Evolutionary conservation across 208 protist genomes (phyloP), one percentile per base, ranked within the genome.

Genomic region (Crithidia brevicula): DNA sequence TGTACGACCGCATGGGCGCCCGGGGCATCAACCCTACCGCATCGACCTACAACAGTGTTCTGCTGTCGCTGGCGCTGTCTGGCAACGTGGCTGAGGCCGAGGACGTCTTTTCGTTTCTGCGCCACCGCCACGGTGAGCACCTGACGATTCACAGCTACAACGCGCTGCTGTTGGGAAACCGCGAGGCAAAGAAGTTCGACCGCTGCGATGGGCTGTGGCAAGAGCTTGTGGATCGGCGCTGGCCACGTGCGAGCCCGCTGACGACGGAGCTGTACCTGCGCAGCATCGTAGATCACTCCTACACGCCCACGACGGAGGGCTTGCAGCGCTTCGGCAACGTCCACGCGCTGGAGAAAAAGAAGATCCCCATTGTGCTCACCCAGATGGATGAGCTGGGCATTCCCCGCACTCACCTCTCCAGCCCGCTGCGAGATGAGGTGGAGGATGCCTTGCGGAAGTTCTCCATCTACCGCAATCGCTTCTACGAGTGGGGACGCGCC

Each of bases 401-500:
- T 63, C 84, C 88, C 2, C 85, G 85, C 51, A 81, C 80, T 25
- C 80, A 93, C 52, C 86, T 96, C 20, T 95, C 92, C n/a, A 75
- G 63, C 51, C 82, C 85, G 18, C 72, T 96, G 25, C 81, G 82
- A 52, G 87, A 95, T 57, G 89, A 96, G 72, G 83, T 94, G n/a
- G 89, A 96, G 75, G 89, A 95, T 54, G 82, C 89, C 8, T 71
- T 96, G 56, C 87, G 91, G 23, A 92, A 93, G 74, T 96, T 89
- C 65, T 72, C 60, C 54, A 89, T 94, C 38, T 85, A 91, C 60
- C 72, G 72, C 28, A 75, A 77, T 20, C 76, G 88, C 51, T 94
- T 90, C 81, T 96, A 96, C 72, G 88, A 93, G 54, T 96, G 91
- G 91, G 91, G 91, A 3, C 85, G 91, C 13, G 91, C 91, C 28